Evolutionary conservation across 208 protist genomes (phyloP), one percentile per base, ranked within the genome.

Genomic region (Crithidia sp.): DNA sequence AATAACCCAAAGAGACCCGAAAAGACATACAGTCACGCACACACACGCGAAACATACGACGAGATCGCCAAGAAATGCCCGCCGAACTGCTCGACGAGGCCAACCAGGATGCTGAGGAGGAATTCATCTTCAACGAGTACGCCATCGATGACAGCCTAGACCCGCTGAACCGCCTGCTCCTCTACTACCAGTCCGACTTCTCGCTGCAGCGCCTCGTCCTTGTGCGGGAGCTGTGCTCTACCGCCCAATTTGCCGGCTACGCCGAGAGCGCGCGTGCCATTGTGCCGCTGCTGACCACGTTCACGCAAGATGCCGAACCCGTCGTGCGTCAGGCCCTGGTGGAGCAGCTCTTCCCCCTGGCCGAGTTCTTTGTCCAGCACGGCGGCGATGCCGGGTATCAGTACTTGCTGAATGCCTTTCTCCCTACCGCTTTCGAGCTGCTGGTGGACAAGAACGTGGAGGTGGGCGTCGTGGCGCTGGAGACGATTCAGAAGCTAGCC

Each of bases 371-470:
- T 65, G 75, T 98, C 1, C 64, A 88, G 56, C 62, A 89, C 5
- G 94, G 93, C 56, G 85, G 84, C 8, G 94, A 97, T 3, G 75
- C 56, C 13, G 92, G 92, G 5, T 97, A 98, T 60, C 77, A 95
- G 44, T 87, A 83, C 49, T 68, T 98, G 17, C 84, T 97, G 28
- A 89, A 83, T 47, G 89, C 83, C 16, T 89, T 98, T 47, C 82
- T 98, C n/a, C 97, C 97, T 16, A 94, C 94, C 60, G 87, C 83
- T 41, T 98, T 98, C 65, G 95, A 98, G 79, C 76, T 98, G 67
- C 81, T 98, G 5, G 95, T 98, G n/a, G 97, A 98, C 80, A 96
- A 97, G 67, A 98, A 98, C 70, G 88, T 94, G 37, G 93, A 98
- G 71, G 97, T 98, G 8, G 91, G 90, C 45, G 78, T 83, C n/a